These are phyloP conservation scores for Turnera subulata DNA, from an alignment of 345 rosid species.

Conservation along the genomic window DNA sequence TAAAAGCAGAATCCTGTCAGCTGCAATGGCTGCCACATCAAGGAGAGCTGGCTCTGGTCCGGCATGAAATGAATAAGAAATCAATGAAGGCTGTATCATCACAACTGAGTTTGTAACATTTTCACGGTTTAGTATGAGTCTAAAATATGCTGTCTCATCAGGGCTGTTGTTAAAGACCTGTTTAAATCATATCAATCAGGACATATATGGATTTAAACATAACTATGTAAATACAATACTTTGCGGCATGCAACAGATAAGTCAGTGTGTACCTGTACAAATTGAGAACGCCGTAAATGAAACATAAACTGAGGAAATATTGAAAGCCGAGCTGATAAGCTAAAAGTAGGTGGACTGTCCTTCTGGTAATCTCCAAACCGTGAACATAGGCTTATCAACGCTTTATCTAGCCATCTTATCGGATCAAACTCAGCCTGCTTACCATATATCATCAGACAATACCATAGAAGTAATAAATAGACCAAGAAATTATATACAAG, in stretches of 20 bases:
- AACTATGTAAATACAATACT: neutral
- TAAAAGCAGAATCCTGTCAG: constrained; percentile 79
- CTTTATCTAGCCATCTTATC: constrained; percentile 89
- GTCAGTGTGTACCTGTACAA: constrained; percentile 65
- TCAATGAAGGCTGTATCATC: constrained; percentile 95
- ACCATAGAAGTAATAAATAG: neutral
- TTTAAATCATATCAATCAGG: constrained; percentile 8
- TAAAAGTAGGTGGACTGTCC: constrained; percentile 76
- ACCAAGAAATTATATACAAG: neutral
- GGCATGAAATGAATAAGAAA: constrained; percentile 88
- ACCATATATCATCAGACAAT: constrained; percentile 10
- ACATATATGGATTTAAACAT: neutral
- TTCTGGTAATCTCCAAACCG: constrained; percentile 86
- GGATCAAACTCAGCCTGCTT: constrained; percentile 86
- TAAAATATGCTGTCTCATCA: constrained; percentile 92
- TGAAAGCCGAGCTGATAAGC: constrained; percentile 70
- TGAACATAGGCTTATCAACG: constrained; percentile 76
- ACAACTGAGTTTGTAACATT: constrained; percentile 83
- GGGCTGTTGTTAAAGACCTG: constrained; percentile 98
- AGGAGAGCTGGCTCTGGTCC: constrained; percentile 81
- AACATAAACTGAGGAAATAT: constrained; percentile 87
- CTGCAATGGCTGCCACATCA: constrained; percentile 85
- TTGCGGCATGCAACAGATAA: neutral
- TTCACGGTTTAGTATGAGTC: constrained; percentile 84
- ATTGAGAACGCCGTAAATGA: constrained; percentile 93